Percentiles rank a stretch among this genome's conserved stretches.
These are phyloP conservation scores for Ophiorrhiza pumila DNA, from an alignment of 257 asterid genomes.

Conservation along the genomic window DNA sequence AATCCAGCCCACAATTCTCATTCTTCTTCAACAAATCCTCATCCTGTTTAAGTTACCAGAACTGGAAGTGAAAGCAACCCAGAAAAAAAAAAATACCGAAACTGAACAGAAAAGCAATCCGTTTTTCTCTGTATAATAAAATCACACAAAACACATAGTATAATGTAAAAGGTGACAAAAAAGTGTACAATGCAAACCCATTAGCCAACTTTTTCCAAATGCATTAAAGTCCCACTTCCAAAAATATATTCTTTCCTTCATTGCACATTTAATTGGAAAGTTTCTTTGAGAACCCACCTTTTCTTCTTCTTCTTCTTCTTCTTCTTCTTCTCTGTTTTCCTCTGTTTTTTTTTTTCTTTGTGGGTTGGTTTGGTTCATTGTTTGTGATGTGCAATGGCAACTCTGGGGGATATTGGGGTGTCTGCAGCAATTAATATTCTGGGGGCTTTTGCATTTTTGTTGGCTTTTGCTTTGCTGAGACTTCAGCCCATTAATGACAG, in stretches of 20 bases:
- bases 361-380: conserved; percentile 6
- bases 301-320: conserved; percentile 13
- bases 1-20: not conserved
- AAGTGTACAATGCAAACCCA: not conserved
- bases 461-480: conserved; percentile 89
- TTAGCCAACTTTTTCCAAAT: not conserved
- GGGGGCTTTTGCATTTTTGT: conserved; percentile 68
- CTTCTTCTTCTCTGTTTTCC: not conserved
- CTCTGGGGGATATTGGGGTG: conserved; percentile 82
- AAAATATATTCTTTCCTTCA: conserved; percentile 27
- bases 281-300: conserved; percentile 28
- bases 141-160: not conserved
- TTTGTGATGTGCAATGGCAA: conserved; percentile 53
- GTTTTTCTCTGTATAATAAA: not conserved
- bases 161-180: not conserved
- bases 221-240: conserved; percentile 1
- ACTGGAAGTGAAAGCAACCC: conserved; percentile 3
- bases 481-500: conserved; percentile 94
- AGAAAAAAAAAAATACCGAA: not conserved
- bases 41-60: not conserved
- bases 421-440: conserved; percentile 79
- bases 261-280: conserved; percentile 3
- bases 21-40: not conserved
- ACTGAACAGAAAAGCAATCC: not conserved
- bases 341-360: not conserved